Evolutionary conservation across 1,139 yeast genomes (phyloP).

Genomic region (Eremothecium sinecaudum): DNA sequence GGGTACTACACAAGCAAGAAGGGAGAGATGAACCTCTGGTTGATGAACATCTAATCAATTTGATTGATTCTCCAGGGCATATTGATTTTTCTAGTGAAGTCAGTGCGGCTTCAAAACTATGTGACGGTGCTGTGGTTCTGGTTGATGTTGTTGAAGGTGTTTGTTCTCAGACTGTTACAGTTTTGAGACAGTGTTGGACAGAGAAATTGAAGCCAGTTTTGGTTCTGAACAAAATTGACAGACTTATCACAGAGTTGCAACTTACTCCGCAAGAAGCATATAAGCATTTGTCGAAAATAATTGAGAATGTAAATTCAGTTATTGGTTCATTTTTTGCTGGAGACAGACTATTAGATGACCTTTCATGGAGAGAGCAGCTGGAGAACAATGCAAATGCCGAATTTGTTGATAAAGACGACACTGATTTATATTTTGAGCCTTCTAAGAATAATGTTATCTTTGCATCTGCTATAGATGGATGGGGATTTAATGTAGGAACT

Average conservation of each 20-base stretch:
- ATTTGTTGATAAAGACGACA: constrained; percentile 68
- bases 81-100: constrained; percentile 96
- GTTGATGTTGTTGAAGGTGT: constrained; percentile 98
- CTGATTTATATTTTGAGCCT: constrained; percentile 82
- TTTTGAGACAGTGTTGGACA: constrained; percentile 90
- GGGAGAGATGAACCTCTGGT: constrained; percentile 39
- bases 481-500: constrained; percentile 92
- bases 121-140: constrained; percentile 92
- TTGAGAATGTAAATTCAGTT: constrained; percentile 92
- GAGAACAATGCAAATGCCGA: constrained; percentile 45
- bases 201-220: constrained; percentile 82
- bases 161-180: constrained; percentile 92
- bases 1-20: constrained; percentile 44
- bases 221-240: constrained; percentile 88
- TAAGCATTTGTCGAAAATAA: constrained; percentile 60
- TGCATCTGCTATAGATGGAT: constrained; percentile 92
- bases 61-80: constrained; percentile 98
- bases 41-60: constrained; percentile 74
- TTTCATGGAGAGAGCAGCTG: constrained; percentile 63
- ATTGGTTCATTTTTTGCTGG: constrained; percentile 91
- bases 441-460: constrained; percentile 85
- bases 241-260: constrained; percentile 74
- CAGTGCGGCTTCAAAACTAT: constrained; percentile 85
- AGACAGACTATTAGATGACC: constrained; percentile 85
- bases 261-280: constrained; percentile 81